phyloP scores from a whole-genome alignment of 495 filamentous ascomycete species.

The Staphylotrichum tortipilum region DNA sequence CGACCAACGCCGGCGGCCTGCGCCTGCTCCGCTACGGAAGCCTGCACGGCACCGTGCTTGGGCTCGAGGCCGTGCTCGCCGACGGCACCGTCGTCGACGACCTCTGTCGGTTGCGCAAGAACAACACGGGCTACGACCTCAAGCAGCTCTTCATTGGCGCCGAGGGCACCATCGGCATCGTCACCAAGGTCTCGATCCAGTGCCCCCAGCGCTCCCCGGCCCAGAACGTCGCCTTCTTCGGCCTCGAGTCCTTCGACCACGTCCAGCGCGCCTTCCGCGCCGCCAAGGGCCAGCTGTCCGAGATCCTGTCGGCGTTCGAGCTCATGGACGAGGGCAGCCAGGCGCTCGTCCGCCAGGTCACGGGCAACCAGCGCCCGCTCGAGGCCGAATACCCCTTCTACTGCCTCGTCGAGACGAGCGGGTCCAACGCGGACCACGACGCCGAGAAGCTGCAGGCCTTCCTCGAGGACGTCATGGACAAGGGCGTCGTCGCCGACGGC shows the following conservation, averaged over 20 bases:
- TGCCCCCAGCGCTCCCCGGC: slow-evolving; percentile 80
- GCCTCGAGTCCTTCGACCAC: slow-evolving; percentile 76
- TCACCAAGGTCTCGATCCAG: slow-evolving; percentile 80
- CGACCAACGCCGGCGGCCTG: slow-evolving; percentile 90
- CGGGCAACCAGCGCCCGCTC: slow-evolving; percentile 67
- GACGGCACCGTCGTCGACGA: slow-evolving; percentile 89
- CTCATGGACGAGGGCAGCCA: slow-evolving; percentile 86
- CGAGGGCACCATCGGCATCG: slow-evolving; percentile 90
- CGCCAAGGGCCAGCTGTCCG: slow-evolving; percentile 80
- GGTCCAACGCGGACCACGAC: slow-evolving; percentile 89
- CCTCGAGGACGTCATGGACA: slow-evolving; percentile 81
- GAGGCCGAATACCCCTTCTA: slow-evolving; percentile 86
- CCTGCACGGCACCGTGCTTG: slow-evolving; percentile 85
- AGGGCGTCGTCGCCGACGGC: slow-evolving; percentile 77
- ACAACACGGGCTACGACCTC: slow-evolving; percentile 93
- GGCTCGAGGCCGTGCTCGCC: slow-evolving; percentile 84
- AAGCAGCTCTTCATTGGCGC: slow-evolving; percentile 96
- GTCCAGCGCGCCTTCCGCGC: slow-evolving; percentile 72
- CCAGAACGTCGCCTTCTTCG: slow-evolving; percentile 85
- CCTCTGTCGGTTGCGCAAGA: slow-evolving; percentile 80
- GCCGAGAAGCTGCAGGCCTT: slow-evolving; percentile 75
- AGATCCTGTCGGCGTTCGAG: slow-evolving; percentile 96
- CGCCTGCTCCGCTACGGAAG: slow-evolving; percentile 86
- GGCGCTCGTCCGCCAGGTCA: slow-evolving; percentile 61
- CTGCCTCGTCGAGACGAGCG: slow-evolving; percentile 91